Evolutionary conservation across 2,329 filamentous ascomycete species (phyloP), one percentile per base, ranked within the genome.

Genomic region (Colletotrichum liaoningense): DNA sequence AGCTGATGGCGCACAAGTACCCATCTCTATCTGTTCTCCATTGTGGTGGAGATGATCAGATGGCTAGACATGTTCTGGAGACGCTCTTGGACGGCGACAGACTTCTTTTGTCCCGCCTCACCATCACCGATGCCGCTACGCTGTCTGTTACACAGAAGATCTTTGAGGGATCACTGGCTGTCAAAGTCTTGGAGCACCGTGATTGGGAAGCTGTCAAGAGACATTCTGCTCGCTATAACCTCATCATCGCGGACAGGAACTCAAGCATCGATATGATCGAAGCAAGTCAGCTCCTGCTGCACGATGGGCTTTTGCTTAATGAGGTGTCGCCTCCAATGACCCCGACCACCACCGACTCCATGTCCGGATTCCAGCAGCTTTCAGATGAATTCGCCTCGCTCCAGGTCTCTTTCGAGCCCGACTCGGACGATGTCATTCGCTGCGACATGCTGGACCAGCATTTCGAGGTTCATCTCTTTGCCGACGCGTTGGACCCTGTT

Each of bases 11-110:
- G 1, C 83, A 86, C 77, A 86, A 86, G 67, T 79, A 80, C 5
- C 82, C 86, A 0, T 80, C 74, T 0, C 69, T 86, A 1, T 77
- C 80, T 0, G 78, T 88, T 11, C 78, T 87, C 4, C 85, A 85
- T 57, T 71, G 84, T 16, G 84, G 84, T 0, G 81, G 81, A 0
- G 73, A 69, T 2, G 28, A 58, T 4, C 12, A 63, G 1, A 65
- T 81, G 5, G 73, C 78, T 0, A 33, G 73, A 4, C 63, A 77
- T 1, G 71, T 82, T 26, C 73, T 85, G n/a, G 63, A 77, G 6
- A 69, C 72, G 5, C 69, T 86, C 8, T 63, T 52, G 1, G 60
- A 67, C 1, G 73, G 76, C 12, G 77, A 78, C n/a, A 78, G 79
- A 1, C 80, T 82, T 4, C 79, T 78, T 9, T 76, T 87, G 2